A percentile compares a stretch with the other conserved stretches of the same genome.
Conservation (phyloP, 2,329 filamentous ascomycete genomes). For the Colletotrichum karsti region DNA sequence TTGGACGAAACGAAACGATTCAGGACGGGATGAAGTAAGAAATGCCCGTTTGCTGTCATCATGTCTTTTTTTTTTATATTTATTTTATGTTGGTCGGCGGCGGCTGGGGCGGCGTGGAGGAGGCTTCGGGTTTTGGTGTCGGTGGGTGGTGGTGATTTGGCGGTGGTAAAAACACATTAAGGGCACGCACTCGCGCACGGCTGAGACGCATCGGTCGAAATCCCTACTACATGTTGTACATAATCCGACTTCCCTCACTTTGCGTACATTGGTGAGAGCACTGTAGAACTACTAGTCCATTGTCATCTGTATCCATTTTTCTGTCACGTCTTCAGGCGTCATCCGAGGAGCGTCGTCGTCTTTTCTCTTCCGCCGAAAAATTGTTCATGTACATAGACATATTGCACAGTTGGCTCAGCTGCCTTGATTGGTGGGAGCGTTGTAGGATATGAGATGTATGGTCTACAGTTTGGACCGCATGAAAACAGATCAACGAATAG, state of each 20-base stretch:
- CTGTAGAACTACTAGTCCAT: conserved; percentile 25
- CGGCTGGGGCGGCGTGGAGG: not conserved
- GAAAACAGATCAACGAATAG: too few species aligned
- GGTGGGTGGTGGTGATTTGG: not conserved
- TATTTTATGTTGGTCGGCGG: conserved; percentile 14
- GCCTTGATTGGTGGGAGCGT: too few species aligned
- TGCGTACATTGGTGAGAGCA: conserved; percentile 27
- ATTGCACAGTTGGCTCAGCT: too few species aligned
- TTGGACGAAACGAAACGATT: conserved; percentile 13
- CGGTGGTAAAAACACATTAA: not conserved
- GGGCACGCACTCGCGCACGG: conserved; percentile 5
- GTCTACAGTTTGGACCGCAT: too few species aligned
- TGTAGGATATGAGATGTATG: too few species aligned
- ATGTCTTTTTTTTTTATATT: too few species aligned
- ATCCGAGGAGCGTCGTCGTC: too few species aligned
- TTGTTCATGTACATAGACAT: too few species aligned
- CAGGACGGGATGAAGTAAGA: conserved; percentile 8
- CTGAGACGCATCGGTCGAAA: conserved; percentile 13
- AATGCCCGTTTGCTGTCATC: conserved; percentile 2
- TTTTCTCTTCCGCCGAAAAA: too few species aligned
- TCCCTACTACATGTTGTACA: conserved; percentile 20
- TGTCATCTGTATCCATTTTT: conserved; percentile 10
- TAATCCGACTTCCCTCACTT: conserved; percentile 28
- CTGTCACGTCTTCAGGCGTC: too few species aligned
- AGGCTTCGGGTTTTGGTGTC: conserved; percentile 10